Base-by-base conservation (phyloP, 2,329 filamentous ascomycete genomes). In the Colletotrichum musicola region DNA sequence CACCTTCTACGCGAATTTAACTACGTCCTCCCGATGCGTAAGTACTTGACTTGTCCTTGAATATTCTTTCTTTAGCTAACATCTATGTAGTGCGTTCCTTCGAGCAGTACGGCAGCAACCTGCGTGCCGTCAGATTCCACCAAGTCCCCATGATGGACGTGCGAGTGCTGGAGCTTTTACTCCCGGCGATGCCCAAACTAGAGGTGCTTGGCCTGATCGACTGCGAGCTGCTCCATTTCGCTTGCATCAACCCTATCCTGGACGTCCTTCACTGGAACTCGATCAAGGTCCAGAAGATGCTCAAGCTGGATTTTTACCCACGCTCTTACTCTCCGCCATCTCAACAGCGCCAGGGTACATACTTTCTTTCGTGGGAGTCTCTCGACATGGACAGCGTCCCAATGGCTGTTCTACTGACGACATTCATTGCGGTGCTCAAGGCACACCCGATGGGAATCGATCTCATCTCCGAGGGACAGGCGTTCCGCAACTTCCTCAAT, bases 221-320 rank as follows among this genome's bases (percentile, higher is more conserved):
- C 6, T 79, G 77, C 58, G 76, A 77, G 14, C 62, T 79, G 0
- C 40, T 80, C 1, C 72, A 76, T 54, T 71, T 80, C 14, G 71
- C 71, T 1, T 20, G 61, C 3, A 71, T 75, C 1, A 47, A 68
- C 6, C 35, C 51, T 0, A 35, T 80, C 0, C 18, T 80, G 4
- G 38, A 73, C 1, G 6, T 63, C 0, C 25, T 78, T 0, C 68
- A 62, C 0, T 70, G 66, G 40, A 76, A 77, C 51, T 53, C 16
- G 2, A 61, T 14, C 25, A 60, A 57, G 4, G 44, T 59, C 2
- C 38, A 72, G 16, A 76, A 72, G 14, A 71, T 64, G 3, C 75
- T 57, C 4, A n/a, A n/a, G 4, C 51, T 71, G 6, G 63, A 71
- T 6, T 71, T 71, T 35, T 62, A 49, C 30, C 68, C 68, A 0